A percentile compares a stretch with the other conserved stretches of the same genome.
Evolutionary conservation across 495 filamentous ascomycete genomes (phyloP).

Genomic region (Jackrogersella multiformis): DNA sequence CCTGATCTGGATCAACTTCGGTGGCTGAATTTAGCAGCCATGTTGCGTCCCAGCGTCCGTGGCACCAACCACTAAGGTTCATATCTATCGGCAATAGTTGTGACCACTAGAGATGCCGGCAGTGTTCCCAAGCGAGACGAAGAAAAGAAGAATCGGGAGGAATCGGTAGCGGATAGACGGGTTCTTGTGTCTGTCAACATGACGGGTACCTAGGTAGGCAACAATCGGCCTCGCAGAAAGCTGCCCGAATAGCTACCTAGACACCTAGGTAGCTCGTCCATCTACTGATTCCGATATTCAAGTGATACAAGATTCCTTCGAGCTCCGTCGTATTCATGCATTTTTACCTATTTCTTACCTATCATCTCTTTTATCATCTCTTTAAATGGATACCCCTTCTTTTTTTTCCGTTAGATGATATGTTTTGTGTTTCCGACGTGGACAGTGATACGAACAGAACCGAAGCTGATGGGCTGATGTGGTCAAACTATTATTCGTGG

Average conservation of each 20-base stretch:
- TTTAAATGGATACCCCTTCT: background rate
- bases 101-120: slow-evolving; percentile 22
- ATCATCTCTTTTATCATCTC: too few species aligned
- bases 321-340: background rate
- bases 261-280: background rate
- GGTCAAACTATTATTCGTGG: background rate
- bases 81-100: slow-evolving; percentile 30
- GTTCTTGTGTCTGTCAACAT: slow-evolving; percentile 15
- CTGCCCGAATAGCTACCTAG: slow-evolving; percentile 13
- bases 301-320: slow-evolving; percentile 4
- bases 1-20: slow-evolving; percentile 6
- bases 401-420: background rate
- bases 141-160: slow-evolving; percentile 26
- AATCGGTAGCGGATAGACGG: slow-evolving; percentile 32
- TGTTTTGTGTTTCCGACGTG: background rate
- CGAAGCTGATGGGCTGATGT: too few species aligned
- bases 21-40: slow-evolving; percentile 14
- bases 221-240: slow-evolving; percentile 9
- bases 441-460: background rate
- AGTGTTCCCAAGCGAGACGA: slow-evolving; percentile 32
- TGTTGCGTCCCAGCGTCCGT: slow-evolving; percentile 19
- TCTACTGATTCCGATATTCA: slow-evolving; percentile 24
- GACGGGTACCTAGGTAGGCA: too few species aligned
- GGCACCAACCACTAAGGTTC: slow-evolving; percentile 16
- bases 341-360: too few species aligned